These are phyloP conservation scores for Alternaria consortialis DNA, from an alignment of 2,329 filamentous ascomycete genomes.

Conservation along the genomic window DNA sequence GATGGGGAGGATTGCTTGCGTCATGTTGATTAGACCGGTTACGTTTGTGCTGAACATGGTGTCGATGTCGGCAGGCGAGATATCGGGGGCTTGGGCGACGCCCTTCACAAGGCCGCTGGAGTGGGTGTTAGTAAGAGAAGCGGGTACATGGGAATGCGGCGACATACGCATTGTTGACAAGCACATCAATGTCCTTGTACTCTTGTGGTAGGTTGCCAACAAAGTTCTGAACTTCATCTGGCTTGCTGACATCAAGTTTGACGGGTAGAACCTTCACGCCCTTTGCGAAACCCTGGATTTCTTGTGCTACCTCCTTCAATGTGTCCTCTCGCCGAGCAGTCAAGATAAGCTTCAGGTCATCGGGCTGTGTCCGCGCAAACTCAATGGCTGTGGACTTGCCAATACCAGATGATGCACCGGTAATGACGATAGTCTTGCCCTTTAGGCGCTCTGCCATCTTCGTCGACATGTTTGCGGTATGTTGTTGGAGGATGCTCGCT, in stretches of 20 bases:
- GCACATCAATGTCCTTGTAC: slow-evolving; percentile 83
- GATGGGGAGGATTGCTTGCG: slow-evolving; percentile 84
- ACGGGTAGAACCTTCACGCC: slow-evolving; percentile 83
- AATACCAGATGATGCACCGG: slow-evolving; percentile 93
- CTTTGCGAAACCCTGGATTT: slow-evolving; percentile 76
- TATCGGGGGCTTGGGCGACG: slow-evolving; percentile 84
- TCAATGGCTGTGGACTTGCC: slow-evolving; percentile 85
- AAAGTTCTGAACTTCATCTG: slow-evolving; percentile 76
- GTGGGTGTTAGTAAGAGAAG: background rate
- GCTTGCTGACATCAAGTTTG: slow-evolving; percentile 85
- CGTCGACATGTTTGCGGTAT: slow-evolving; percentile 67
- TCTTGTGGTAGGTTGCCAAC: slow-evolving; percentile 78
- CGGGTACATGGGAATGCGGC: background rate
- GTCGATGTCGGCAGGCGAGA: slow-evolving; percentile 81
- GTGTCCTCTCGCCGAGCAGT: slow-evolving; percentile 87
- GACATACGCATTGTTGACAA: slow-evolving; percentile 72
- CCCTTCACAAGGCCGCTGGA: slow-evolving; percentile 82
- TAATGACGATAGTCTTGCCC: slow-evolving; percentile 92
- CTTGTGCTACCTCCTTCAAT: slow-evolving; percentile 76
- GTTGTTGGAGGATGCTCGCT: slow-evolving; percentile 21
- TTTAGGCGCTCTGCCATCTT: slow-evolving; percentile 83
- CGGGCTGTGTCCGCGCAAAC: slow-evolving; percentile 85
- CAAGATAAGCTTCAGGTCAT: slow-evolving; percentile 81
- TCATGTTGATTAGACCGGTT: slow-evolving; percentile 94
- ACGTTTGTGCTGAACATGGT: slow-evolving; percentile 94